Percentiles rank a stretch among this genome's conserved stretches.
Conservation (phyloP, 305 asterid genomes). For the Andrographis paniculata region DNA sequence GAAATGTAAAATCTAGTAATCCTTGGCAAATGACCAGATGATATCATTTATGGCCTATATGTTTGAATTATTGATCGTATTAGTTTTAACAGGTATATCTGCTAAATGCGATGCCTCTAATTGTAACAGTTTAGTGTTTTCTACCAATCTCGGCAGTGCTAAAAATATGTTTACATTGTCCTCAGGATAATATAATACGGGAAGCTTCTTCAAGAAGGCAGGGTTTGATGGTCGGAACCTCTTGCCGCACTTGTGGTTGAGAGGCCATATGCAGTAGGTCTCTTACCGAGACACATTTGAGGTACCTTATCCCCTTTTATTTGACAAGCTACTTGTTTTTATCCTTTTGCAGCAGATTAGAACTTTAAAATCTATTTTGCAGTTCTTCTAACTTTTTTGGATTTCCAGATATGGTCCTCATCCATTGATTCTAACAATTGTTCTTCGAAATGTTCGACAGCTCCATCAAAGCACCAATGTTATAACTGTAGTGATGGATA, state of each 20-base stretch:
- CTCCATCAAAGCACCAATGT: constrained; percentile 57
- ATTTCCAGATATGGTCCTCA: constrained; percentile 81
- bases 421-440: constrained; percentile 89
- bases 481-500: constrained; percentile 70
- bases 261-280: constrained; percentile 89
- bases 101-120: too few relatives aligned
- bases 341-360: constrained; percentile 3
- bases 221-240: constrained; percentile 99
- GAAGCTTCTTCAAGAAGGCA: constrained; percentile 94
- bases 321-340: not conserved
- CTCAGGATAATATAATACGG: constrained; percentile 97
- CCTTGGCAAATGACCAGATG: too few relatives aligned
- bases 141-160: not conserved
- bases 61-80: too few relatives aligned
- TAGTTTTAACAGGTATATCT: too few relatives aligned
- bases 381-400: constrained; percentile 24
- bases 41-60: too few relatives aligned
- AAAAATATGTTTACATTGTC: constrained; percentile 12
- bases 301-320: constrained; percentile 46
- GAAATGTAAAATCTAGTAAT: too few relatives aligned
- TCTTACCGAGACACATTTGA: constrained; percentile 85
- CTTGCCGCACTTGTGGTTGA: constrained; percentile 68
- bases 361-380: constrained; percentile 16
- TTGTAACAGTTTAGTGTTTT: not conserved
- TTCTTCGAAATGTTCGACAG: constrained; percentile 80